A percentile compares a stretch with the other conserved stretches of the same genome.
Conservation (phyloP, 129 eudicot species). For the sunflower (Helianthus annuus) region HanXRQr2.0-SUNRISE NC_035441.2:61943219-61943718, state of each 20-base stretch:
- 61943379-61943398: conserved; percentile 46
- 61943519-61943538: conserved; percentile 73
- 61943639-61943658: not conserved
- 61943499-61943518: conserved; percentile 41
- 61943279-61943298: conserved; percentile 65
- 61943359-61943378: conserved; percentile 77
- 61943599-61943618: too few species aligned
- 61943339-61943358: conserved; percentile 69
- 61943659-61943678: conserved; percentile 15
- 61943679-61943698: not conserved
- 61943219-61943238: conserved; percentile 37
- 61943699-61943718: conserved; percentile 55
- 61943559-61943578: conserved; percentile 70
- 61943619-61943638: too few species aligned
- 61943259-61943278: conserved; percentile 59
- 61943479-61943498: conserved; percentile 37
- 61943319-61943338: conserved; percentile 46
- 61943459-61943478: conserved; percentile 80
- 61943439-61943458: conserved; percentile 91
- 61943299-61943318: conserved; percentile 65
- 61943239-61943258: conserved; percentile 63
- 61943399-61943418: conserved; percentile 64
- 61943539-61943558: conserved; percentile 79
- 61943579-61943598: too few species aligned
- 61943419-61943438: conserved; percentile 74